Evolutionary conservation across 2,329 filamentous ascomycete species (phyloP).

Genomic region (Verticillium tricorpus): DNA sequence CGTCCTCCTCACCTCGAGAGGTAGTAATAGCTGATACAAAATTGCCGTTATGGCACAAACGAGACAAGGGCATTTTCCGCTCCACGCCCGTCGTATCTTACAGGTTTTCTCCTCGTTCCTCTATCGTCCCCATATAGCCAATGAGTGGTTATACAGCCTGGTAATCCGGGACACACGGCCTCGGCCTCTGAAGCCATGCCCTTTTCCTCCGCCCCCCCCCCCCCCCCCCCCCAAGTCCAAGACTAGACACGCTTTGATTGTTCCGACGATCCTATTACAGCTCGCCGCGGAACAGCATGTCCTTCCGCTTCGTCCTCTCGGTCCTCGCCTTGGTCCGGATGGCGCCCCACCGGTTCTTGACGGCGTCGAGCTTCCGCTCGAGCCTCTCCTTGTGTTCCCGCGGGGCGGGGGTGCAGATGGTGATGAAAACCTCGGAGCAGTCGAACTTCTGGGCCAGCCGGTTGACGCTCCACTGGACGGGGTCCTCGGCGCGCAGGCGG

Average conservation of each 20-base stretch:
- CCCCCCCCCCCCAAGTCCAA: neutral
- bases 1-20: neutral
- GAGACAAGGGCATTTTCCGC: neutral
- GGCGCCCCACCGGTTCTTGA: slow-evolving; percentile 54
- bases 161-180: neutral
- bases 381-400: slow-evolving; percentile 42
- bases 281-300: slow-evolving; percentile 47
- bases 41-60: neutral
- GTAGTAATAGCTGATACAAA: neutral
- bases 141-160: neutral
- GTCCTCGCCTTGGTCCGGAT: slow-evolving; percentile 49
- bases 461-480: slow-evolving; percentile 49
- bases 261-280: slow-evolving; percentile 28
- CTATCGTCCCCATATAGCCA: neutral
- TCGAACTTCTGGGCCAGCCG: slow-evolving; percentile 44
- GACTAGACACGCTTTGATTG: neutral
- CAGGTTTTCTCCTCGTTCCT: neutral
- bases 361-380: slow-evolving; percentile 38
- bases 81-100: neutral
- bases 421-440: slow-evolving; percentile 44
- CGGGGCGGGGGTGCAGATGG: slow-evolving; percentile 50
- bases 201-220: no score
- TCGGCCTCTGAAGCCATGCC: neutral
- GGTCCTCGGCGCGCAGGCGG: slow-evolving; percentile 46
- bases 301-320: slow-evolving; percentile 49